Evolutionary conservation across 2,329 filamentous ascomycete species (phyloP), one percentile per base, ranked within the genome.

Genomic region (Aspergillus bombycis): DNA sequence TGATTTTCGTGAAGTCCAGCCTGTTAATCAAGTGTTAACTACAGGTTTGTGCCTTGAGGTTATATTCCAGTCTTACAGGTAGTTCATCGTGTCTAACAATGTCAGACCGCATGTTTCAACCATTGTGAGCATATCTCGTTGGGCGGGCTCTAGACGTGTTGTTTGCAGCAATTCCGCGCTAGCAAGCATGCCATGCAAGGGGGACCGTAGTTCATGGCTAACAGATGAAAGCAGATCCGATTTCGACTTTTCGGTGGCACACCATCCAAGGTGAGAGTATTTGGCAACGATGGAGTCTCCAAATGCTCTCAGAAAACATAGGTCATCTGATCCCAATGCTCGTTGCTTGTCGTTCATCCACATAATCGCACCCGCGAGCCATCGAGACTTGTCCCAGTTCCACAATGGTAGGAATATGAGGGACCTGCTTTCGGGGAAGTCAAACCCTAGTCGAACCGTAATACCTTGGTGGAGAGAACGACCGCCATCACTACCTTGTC

Each of bases 151-250:
- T 10, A 74, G 74, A 19, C 71, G 70, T 2, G 81, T 84, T 4
- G 82, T 81, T 3, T 79, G 76, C 4, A 86, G 68, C 7, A 85
- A 78, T 64, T 86, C 84, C 1, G 80, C 75, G n/a, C 81, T 84
- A 1, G 81, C 83, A 19, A 82, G 73, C 38, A 81, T 79, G 32
- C 80, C 83, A 59, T 82, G 84, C 43, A 81, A 72, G 26, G 78
- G 84, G 41, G 72, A 80, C 5, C 83, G 75, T 9, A 86, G 74
- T 64, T 86, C 84, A 66, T 86, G 84, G 32, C 79, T 82, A 30
- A 86, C 82, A 0, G 80, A 82, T 0, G 81, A 80, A 19, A 86
- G 79, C 50, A 86, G 84, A 14, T 84, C 83, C 0, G 80, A 79
- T 63, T 86, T 86, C 11, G 82, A 79, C 58, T 79, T 78, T 43